phyloP scores from a whole-genome alignment of 1,139 yeast genomes.

The Hansenula sp. region DNA sequence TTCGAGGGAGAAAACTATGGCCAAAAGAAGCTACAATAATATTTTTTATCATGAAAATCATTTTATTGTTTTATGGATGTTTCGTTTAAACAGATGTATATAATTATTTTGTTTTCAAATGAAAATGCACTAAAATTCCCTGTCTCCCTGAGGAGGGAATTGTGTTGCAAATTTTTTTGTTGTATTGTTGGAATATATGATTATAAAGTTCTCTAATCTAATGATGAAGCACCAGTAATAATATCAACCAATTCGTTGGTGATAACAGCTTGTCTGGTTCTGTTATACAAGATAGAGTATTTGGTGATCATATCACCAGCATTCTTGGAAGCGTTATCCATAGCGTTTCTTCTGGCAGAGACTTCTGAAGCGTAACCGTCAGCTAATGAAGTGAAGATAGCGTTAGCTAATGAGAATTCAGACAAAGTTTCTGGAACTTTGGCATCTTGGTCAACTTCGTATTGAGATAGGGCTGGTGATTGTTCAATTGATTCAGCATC shows the following conservation, averaged over 20 bases:
- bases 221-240: conserved; percentile 98
- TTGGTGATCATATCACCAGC: conserved; percentile 98
- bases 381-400: conserved; percentile 87
- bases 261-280: conserved; percentile 99
- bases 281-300: conserved; percentile 96
- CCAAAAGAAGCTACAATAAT: too few species aligned
- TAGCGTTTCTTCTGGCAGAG: conserved; percentile 98
- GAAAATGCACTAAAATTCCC: too few species aligned
- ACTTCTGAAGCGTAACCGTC: conserved; percentile 98
- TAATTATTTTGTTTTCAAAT: not conserved
- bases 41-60: conserved; percentile 4
- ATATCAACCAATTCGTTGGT: conserved; percentile 99
- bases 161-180: not conserved
- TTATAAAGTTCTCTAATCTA: conserved; percentile 52
- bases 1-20: too few species aligned
- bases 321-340: conserved; percentile 99
- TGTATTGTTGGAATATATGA: not conserved
- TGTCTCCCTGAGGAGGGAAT: not conserved
- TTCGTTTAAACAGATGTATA: not conserved
- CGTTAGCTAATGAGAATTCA: conserved; percentile 88
- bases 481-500: conserved; percentile 70
- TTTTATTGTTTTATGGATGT: conserved; percentile 1
- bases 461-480: conserved; percentile 84
- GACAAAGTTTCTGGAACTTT: conserved; percentile 57
- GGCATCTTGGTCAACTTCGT: conserved; percentile 80